Conservation (phyloP, 2,329 filamentous ascomycete species). For the Epicoccum sorghinum region DNA sequence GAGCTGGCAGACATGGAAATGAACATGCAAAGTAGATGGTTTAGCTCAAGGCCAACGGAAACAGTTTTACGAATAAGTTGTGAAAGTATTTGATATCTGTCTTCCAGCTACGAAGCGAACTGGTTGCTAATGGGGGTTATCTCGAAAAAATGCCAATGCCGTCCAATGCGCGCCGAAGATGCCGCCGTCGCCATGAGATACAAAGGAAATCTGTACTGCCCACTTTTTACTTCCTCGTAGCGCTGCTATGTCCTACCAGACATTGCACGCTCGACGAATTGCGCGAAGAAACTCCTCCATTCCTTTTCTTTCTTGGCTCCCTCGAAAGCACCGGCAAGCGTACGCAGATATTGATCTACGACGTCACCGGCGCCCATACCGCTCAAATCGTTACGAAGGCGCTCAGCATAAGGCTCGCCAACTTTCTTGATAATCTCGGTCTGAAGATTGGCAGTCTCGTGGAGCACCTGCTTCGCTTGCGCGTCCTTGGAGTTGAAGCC, state of each 20-base stretch:
- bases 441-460: slow-evolving; percentile 85
- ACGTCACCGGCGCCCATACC: slow-evolving; percentile 68
- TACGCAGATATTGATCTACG: slow-evolving; percentile 68
- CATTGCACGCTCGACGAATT: slow-evolving; percentile 48
- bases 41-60: no score
- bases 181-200: slow-evolving; percentile 15
- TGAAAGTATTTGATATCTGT: slow-evolving; percentile 3
- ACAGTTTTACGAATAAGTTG: neutral
- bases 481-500: slow-evolving; percentile 85
- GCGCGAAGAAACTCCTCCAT: slow-evolving; percentile 54
- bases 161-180: slow-evolving; percentile 17
- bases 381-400: slow-evolving; percentile 70
- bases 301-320: slow-evolving; percentile 48
- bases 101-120: slow-evolving; percentile 12
- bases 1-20: no score
- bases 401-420: slow-evolving; percentile 77
- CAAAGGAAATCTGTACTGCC: slow-evolving; percentile 4
- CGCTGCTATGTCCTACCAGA: slow-evolving; percentile 23
- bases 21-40: no score
- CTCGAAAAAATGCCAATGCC: slow-evolving; percentile 20
- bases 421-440: slow-evolving; percentile 91
- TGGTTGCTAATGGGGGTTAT: slow-evolving; percentile 15
- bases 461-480: slow-evolving; percentile 84
- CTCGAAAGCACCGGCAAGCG: slow-evolving; percentile 43
- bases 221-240: neutral